A percentile compares a stretch with the other conserved stretches of the same genome.
These are phyloP conservation scores for Syzygium syzygioides DNA, from an alignment of 441 rosid species.

Conservation along the genomic window DNA sequence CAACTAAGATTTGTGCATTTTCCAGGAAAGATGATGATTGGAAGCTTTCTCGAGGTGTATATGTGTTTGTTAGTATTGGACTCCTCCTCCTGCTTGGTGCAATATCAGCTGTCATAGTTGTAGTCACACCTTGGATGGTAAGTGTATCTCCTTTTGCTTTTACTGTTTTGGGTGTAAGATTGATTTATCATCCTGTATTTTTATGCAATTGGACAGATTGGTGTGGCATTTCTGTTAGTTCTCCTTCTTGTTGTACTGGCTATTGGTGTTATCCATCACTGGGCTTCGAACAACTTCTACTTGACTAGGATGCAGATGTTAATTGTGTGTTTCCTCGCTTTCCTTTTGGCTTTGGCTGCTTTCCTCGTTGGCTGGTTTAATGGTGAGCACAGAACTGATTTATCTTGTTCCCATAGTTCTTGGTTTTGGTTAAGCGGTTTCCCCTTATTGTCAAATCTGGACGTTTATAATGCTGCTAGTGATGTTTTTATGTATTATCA, in stretches of 20 bases:
- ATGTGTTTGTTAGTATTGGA: constrained; percentile 78
- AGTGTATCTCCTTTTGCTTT: constrained; percentile 25
- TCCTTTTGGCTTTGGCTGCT: constrained; percentile 98
- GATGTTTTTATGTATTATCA: constrained; percentile 27
- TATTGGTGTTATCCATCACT: constrained; percentile 92
- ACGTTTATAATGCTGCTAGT: background rate
- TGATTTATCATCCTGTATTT: constrained; percentile 24
- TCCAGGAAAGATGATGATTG: constrained; percentile 99
- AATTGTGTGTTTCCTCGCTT: constrained; percentile 91
- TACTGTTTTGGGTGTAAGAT: background rate
- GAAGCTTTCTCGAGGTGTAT: constrained; percentile 93
- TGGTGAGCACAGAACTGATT: constrained; percentile 39
- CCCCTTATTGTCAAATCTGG: background rate
- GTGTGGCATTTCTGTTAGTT: constrained; percentile 89
- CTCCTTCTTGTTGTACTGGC: constrained; percentile 92
- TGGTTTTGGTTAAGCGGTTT: background rate
- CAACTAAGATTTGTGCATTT: background rate
- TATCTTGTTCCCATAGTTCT: constrained; percentile 1
- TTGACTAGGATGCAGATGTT: constrained; percentile 91
- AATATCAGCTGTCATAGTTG: constrained; percentile 83
- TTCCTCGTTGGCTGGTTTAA: constrained; percentile 93
- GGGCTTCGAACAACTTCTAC: constrained; percentile 99
- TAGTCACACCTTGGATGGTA: constrained; percentile 92
- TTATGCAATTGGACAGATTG: constrained; percentile 57
- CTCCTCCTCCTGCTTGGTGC: constrained; percentile 97